Base-by-base conservation (phyloP, 2,329 filamentous ascomycete genomes). In the Thyridium curvatum region DNA sequence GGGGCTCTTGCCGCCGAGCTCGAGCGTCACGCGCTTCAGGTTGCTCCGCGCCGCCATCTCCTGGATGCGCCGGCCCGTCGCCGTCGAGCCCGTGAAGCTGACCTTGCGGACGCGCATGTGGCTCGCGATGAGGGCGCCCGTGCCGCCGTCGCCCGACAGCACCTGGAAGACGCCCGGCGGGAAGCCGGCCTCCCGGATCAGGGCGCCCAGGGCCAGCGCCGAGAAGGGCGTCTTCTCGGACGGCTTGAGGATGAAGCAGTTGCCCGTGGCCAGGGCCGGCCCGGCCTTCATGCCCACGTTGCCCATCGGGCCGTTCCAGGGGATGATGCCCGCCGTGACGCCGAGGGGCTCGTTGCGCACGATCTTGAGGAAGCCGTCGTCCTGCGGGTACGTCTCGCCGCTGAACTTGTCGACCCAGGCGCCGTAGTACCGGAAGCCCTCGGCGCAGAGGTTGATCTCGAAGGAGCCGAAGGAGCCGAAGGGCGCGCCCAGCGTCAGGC, bases 1-100 rank as follows among this genome's bases (percentile, higher is more conserved):
- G 1, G 81, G 78, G 26, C 72, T 78, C 56, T 84, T 84, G 29
- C 81, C 81, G 35, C 81, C 81, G 0, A 84, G 68, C 56, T 85
- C 81, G 72, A 84, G 81, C 7, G 81, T 84, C 18, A 82, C 77
- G 48, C 82, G 82, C 56, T 84, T 84, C 4, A 52, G 41, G 75
- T 83, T 82, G 50, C 70, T 70, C 31, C 69, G 68, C 0, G 77
- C 73, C 1, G 81, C 81, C 32, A 72, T 67, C 14, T 68, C 67
- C 16, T 80, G 79, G 16, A 85, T 79, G 49, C 77, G 82, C 51
- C 69, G 65, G n/a, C 81, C 80, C 0, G 81, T 84, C 12, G 67
- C 60, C 12, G 82, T 79, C 46, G 83, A 79, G 18, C 81, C 81
- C 0, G 81, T 84, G 60, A 84, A 84, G 42, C 73, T 78, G 47